Conservation (phyloP, 176 grass and related monocot species). For the Saccharum spontaneum region DNA sequence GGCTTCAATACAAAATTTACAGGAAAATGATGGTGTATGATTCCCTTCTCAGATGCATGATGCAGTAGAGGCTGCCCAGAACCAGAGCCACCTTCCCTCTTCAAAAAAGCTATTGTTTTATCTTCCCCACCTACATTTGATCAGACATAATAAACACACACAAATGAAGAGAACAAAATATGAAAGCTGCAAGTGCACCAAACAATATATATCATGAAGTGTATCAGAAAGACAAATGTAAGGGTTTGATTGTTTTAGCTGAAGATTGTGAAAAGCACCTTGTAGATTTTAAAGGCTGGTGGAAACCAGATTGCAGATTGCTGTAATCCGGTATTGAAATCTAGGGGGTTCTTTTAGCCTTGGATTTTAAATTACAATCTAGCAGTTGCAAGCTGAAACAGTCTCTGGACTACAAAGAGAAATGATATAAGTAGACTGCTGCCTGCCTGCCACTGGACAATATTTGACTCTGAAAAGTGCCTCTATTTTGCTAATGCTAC, state of each 20-base stretch:
- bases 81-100: conserved; percentile 75
- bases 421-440: not conserved
- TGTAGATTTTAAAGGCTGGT: not conserved
- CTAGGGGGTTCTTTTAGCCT: not conserved
- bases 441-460: not conserved
- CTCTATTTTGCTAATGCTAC: not conserved
- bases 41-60: conserved; percentile 58
- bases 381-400: not conserved
- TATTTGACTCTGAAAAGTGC: not conserved
- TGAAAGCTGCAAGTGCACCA: not conserved
- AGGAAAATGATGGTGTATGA: conserved; percentile 97
- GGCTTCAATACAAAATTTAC: conserved; percentile 84
- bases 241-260: not conserved
- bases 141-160: conserved; percentile 14
- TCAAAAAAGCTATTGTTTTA: conserved; percentile 91
- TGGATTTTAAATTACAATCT: not conserved
- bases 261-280: not conserved
- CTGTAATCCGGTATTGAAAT: not conserved
- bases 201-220: not conserved
- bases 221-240: not conserved
- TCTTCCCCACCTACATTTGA: conserved; percentile 83
- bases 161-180: conserved; percentile 8
- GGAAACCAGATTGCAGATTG: not conserved
- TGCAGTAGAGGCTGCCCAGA: conserved; percentile 66
- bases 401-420: not conserved